Evolutionary conservation across 805 yeast genomes (phyloP), one percentile per base, ranked within the genome.

Genomic region (Hanseniaspora valbyensis): DNA sequence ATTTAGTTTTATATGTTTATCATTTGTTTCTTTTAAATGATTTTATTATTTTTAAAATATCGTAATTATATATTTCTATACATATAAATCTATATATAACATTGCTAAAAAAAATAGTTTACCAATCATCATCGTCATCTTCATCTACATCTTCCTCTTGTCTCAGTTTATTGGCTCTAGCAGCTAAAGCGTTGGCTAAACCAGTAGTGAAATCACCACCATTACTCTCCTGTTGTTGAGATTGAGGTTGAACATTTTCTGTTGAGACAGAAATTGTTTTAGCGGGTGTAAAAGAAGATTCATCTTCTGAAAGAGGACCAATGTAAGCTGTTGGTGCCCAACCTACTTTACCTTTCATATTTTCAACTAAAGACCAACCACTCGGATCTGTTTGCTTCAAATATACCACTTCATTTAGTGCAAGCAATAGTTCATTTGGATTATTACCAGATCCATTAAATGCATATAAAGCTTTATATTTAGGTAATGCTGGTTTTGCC

Each of bases 281-380:
- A n/a, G n/a, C n/a, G n/a, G n/a, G 4, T 73, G 66, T 14, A 71
- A 62, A 1, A 68, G 60, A 50, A 1, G 60, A 40, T 0, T 59
- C 56, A 2, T 61, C 60, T 13, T 62, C 65, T 0, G 69, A 65
- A 33, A 81, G 77, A 54, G 76, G 78, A 19, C 71, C 78, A 60
- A 90, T 78, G 62, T 89, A 92, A n/a, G 89, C 84, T 21, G 92
- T 82, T 13, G 99, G 99, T 12, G 92, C 90, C 98, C 98, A 92
- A 4, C 99, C 99, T 63, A 88, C 92, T 52, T 70, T 75, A 0
- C 84, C 92, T 59, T 83, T 89, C 54, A 81, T 63, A 30, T 78
- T 72, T 62, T 83, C 83, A 9, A 88, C 96, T 52, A 92, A 72
- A 58, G 95, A 90, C 99, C 99, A 92, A 16, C 96, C 95, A 54